Conservation (phyloP, 371 early-diverging fungal genomes). For the Basidiobolus meristosporus region DNA sequence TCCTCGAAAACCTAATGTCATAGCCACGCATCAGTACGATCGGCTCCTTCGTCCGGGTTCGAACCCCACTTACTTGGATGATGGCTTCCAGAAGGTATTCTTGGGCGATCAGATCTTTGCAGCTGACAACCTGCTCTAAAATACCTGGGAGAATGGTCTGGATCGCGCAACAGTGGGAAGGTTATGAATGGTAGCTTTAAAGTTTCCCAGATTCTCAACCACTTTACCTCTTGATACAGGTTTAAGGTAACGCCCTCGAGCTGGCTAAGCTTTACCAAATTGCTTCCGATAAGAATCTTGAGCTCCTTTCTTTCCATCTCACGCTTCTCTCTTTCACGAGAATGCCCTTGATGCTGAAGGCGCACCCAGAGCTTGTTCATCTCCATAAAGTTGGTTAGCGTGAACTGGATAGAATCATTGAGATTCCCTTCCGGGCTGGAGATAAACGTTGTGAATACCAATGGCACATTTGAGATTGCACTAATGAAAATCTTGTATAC, state of each 20-base stretch:
- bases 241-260: constrained; percentile 68
- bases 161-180: neutral
- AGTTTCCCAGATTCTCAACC: neutral
- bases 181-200: neutral
- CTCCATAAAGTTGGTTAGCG: constrained; percentile 88
- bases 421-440: constrained; percentile 61
- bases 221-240: constrained; percentile 47
- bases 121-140: constrained; percentile 86
- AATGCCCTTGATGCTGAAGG: constrained; percentile 87
- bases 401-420: constrained; percentile 79
- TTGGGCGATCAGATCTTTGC: constrained; percentile 93
- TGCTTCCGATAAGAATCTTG: constrained; percentile 86
- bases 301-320: constrained; percentile 89
- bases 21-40: too few relatives aligned
- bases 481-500: constrained; percentile 8
- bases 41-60: too few relatives aligned
- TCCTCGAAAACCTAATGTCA: constrained; percentile 65
- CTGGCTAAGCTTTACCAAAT: constrained; percentile 81
- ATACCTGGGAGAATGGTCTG: constrained; percentile 71
- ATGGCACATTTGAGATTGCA: neutral
- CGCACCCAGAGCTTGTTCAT: constrained; percentile 99
- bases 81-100: constrained; percentile 97
- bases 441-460: neutral
- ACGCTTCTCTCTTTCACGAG: constrained; percentile 76
- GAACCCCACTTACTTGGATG: constrained; percentile 45